Percentiles rank a stretch among this genome's conserved stretches.
phyloP scores from a whole-genome alignment of 2,329 filamentous ascomycete genomes.

The Gaeumannomyces tritici region DNA sequence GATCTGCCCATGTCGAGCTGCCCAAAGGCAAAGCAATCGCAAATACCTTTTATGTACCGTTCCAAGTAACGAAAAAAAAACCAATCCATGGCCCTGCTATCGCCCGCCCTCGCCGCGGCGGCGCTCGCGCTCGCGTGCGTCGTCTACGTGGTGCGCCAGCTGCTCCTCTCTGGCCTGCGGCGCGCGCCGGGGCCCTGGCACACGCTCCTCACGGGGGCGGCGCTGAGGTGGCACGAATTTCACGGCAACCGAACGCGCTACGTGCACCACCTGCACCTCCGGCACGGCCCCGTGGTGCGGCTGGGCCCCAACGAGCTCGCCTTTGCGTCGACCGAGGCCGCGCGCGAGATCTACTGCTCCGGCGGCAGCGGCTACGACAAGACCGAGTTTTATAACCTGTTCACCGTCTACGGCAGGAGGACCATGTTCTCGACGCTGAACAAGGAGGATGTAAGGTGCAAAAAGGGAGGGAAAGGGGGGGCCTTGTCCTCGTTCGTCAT shows the following conservation, averaged over 20 bases:
- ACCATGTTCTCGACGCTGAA: constrained; percentile 52
- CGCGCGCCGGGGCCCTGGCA: constrained; percentile 36
- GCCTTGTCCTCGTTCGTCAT: no score
- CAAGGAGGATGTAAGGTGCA: constrained; percentile 35
- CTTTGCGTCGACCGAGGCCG: constrained; percentile 43
- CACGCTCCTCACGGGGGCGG: constrained; percentile 38
- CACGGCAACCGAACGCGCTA: constrained; percentile 40
- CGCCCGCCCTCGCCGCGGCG: constrained; percentile 7
- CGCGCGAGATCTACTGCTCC: constrained; percentile 55
- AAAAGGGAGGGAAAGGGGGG: no score
- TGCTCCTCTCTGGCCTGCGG: constrained; percentile 25
- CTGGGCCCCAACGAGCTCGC: constrained; percentile 49
- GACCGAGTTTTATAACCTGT: constrained; percentile 54
- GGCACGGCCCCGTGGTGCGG: constrained; percentile 48
- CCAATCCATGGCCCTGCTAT: constrained; percentile 8
- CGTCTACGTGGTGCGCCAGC: constrained; percentile 7
- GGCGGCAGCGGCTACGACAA: constrained; percentile 56
- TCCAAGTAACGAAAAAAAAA: no score
- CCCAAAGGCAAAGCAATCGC: background rate
- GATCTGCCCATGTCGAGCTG: background rate
- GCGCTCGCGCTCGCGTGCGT: constrained; percentile 6
- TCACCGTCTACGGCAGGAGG: constrained; percentile 45
- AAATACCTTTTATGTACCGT: background rate
- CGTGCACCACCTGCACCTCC: constrained; percentile 43
- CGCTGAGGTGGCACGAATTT: constrained; percentile 48